These are phyloP conservation scores for Dianthus caryophyllus DNA, from an alignment of 148 eudicot genomes.

Conservation along the genomic window DNA sequence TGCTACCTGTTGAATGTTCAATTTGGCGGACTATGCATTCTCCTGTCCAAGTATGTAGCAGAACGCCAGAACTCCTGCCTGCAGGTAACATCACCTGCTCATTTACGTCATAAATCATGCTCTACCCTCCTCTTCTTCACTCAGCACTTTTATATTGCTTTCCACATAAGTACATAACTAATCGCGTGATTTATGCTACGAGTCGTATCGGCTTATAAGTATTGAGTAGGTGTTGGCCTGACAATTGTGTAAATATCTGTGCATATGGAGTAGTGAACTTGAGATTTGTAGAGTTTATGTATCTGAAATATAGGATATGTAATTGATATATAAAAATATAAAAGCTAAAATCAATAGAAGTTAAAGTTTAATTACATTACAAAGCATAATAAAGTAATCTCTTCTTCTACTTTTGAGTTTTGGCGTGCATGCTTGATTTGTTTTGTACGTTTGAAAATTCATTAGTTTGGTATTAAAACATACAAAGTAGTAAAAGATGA, in stretches of 20 bases:
- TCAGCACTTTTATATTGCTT: no score
- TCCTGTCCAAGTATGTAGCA: constrained; percentile 10
- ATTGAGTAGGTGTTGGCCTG: neutral
- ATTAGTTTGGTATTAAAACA: neutral
- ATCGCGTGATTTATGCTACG: neutral
- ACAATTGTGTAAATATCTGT: neutral
- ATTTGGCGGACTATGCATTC: neutral
- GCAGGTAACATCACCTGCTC: constrained; percentile 21
- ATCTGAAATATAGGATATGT: no score
- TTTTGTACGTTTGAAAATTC: no score
- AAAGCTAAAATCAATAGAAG: no score
- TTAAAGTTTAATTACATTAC: no score
- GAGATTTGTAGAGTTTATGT: no score
- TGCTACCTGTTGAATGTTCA: constrained; percentile 39
- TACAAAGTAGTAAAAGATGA: constrained; percentile 6
- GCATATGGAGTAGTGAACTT: neutral
- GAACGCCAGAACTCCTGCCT: no score
- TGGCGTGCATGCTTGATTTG: no score
- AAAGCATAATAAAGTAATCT: no score
- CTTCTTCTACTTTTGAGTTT: no score
- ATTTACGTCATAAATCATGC: neutral
- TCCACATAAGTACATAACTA: neutral
- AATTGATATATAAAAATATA: no score
- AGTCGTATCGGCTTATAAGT: neutral
- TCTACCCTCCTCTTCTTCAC: constrained; percentile 7